phyloP scores from a whole-genome alignment of 169 alveolate genomes.

The Perkinsus marinus region DNA sequence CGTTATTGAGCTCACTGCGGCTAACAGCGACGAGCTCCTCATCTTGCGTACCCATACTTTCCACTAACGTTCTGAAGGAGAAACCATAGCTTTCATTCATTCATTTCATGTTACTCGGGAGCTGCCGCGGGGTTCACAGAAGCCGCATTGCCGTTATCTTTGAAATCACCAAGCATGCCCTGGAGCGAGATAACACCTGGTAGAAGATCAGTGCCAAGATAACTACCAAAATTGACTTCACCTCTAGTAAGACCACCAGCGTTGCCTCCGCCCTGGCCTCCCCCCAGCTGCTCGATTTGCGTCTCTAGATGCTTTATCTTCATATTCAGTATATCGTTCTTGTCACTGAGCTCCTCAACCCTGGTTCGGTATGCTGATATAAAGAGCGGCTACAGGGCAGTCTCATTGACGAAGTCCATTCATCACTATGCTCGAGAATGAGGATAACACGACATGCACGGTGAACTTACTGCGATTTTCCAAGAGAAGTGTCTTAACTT shows the following conservation, averaged over 20 bases:
- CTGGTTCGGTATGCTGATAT: too few relatives aligned
- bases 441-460: too few relatives aligned
- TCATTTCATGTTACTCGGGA: too few relatives aligned
- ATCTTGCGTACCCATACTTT: not conserved
- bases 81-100: too few relatives aligned
- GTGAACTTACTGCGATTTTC: not conserved
- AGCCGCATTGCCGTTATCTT: not conserved
- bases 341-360: not conserved
- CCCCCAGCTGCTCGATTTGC: not conserved
- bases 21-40: not conserved
- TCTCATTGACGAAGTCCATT: too few relatives aligned
- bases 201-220: not conserved
- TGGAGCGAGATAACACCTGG: not conserved
- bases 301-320: not conserved
- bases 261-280: not conserved
- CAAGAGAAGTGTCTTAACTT: not conserved
- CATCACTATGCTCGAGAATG: too few relatives aligned
- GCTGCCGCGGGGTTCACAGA: too few relatives aligned
- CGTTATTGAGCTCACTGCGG: not conserved
- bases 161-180: not conserved
- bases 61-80: too few relatives aligned
- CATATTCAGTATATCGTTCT: not conserved
- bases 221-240: not conserved
- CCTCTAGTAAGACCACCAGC: not conserved
- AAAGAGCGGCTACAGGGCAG: too few relatives aligned